Base-by-base conservation (phyloP, 106 monocot genomes). In the Dioscorea alata region DNA sequence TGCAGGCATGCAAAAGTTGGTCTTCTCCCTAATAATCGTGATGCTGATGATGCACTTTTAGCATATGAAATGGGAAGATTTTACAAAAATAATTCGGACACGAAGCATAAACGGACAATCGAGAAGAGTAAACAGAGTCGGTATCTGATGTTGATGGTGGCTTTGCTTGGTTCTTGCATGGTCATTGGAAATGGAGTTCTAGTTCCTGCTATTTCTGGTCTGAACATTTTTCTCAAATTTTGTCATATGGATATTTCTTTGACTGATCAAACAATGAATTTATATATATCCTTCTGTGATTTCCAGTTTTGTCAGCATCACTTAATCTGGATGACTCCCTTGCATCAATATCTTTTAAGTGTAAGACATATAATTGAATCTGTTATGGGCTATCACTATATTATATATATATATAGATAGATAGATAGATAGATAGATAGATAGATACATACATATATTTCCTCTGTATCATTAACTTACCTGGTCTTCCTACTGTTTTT, bases 161-260 rank as follows among this genome's bases (percentile, higher is more conserved):
- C 70, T 24, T 57, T 76, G 70, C 69, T 76, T 42, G 70, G 70
- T 18, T 70, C 76, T 24, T 70, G 69, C 57, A 57, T 64, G 28
- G 57, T 70, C 52, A 70, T 76, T 48, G 53, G 64, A n/a, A 64
- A 50, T 42, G 76, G 76, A n/a, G 57, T 70, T 63, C 76, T 76
- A 48, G 70, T 65, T 28, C 76, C 76, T n/a, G 20, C 64, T 17
- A 63, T 76, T 14, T 76, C 76, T 57, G 76, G 76, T 70, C 14
- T 23, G 49, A 14, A 53, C 33, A 49, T 62, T 33, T 12, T 69
- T 58, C 42, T 42, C 42, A 42, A 42, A 42, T 42, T 42, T 42
- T 10, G 9, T 6, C 42, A 42, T 42, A 6, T 42, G 42, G 10
- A 42, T 42, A 42, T 42, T 10, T 10, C 42, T 42, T 42, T 42